Conservation (phyloP, 73 alveolate species). For the Paramecium octaurelia region DNA sequence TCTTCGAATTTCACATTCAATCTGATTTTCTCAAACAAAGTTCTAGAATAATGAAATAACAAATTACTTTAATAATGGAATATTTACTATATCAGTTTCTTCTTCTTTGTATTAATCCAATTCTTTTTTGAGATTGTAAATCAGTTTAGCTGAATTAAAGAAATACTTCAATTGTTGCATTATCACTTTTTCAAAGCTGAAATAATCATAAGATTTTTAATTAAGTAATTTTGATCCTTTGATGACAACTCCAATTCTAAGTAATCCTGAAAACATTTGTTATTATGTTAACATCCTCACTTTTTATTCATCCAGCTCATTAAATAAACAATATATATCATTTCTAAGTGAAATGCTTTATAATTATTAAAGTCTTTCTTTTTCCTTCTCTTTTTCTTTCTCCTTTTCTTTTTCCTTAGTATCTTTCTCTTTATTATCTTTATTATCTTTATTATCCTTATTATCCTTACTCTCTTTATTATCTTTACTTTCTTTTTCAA, state of each 20-base stretch:
- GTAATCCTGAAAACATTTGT: not conserved
- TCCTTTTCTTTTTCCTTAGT: not conserved
- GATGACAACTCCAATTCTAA: not conserved
- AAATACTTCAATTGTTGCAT: not conserved
- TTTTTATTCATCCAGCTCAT: not conserved
- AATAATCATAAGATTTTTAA: conserved; percentile 24
- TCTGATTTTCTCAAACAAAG: not conserved
- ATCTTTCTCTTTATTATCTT: not conserved
- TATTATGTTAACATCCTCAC: not conserved
- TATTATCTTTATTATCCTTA: not conserved
- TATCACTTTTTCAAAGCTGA: not conserved
- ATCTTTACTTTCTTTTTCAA: not conserved
- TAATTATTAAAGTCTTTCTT: not conserved
- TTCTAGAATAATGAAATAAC: not conserved
- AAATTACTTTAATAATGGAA: not conserved
- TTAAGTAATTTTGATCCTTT: not conserved
- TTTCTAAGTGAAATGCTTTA: not conserved
- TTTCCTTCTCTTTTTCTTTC: not conserved
- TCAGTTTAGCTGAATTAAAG: not conserved
- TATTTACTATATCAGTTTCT: not conserved
- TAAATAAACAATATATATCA: not conserved
- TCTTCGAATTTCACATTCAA: not conserved
- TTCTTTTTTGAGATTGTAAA: conserved; percentile 30
- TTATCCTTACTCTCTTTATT: not conserved
- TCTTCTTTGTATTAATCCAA: not conserved